Evolutionary conservation across 2,329 filamentous ascomycete species (phyloP).

Genomic region (Aspergillus calidoustus): DNA sequence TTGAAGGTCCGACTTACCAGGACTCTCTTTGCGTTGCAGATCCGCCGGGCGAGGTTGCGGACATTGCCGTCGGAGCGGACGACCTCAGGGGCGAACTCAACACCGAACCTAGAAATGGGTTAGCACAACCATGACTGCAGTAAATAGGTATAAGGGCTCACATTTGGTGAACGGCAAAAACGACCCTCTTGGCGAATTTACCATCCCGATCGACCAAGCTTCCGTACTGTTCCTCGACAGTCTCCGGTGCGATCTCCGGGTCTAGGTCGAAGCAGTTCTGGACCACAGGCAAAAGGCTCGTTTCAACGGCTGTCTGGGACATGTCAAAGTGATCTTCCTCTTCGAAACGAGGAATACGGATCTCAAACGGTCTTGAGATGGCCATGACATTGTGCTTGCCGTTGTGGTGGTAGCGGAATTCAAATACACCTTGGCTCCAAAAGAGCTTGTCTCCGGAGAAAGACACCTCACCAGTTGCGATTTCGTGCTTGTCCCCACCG

Average conservation of each 20-base stretch:
- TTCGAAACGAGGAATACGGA: slow-evolving; percentile 80
- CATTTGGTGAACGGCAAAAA: slow-evolving; percentile 95
- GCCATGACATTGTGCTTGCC: slow-evolving; percentile 93
- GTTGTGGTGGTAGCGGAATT: slow-evolving; percentile 95
- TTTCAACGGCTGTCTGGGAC: slow-evolving; percentile 73
- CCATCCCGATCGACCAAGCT: slow-evolving; percentile 81
- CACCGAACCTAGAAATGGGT: slow-evolving; percentile 67
- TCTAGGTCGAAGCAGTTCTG: slow-evolving; percentile 93
- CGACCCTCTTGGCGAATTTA: slow-evolving; percentile 86
- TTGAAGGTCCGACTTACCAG: slow-evolving; percentile 62
- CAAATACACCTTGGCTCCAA: slow-evolving; percentile 96
- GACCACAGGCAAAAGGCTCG: slow-evolving; percentile 78
- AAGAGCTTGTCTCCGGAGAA: slow-evolving; percentile 94
- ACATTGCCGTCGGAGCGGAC: slow-evolving; percentile 92
- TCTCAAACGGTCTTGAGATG: slow-evolving; percentile 90
- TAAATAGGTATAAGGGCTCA: slow-evolving; percentile 47
- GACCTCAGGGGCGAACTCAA: slow-evolving; percentile 91
- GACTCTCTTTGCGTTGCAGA: slow-evolving; percentile 94
- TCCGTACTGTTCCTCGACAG: slow-evolving; percentile 80
- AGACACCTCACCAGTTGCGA: slow-evolving; percentile 78
- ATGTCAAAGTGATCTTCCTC: slow-evolving; percentile 69
- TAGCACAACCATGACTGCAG: neutral
- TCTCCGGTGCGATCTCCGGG: slow-evolving; percentile 83
- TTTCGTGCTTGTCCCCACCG: slow-evolving; percentile 58
- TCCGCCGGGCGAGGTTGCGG: slow-evolving; percentile 87